phyloP scores from a whole-genome alignment of 345 rosid genomes.

The Clausena lansium region DNA sequence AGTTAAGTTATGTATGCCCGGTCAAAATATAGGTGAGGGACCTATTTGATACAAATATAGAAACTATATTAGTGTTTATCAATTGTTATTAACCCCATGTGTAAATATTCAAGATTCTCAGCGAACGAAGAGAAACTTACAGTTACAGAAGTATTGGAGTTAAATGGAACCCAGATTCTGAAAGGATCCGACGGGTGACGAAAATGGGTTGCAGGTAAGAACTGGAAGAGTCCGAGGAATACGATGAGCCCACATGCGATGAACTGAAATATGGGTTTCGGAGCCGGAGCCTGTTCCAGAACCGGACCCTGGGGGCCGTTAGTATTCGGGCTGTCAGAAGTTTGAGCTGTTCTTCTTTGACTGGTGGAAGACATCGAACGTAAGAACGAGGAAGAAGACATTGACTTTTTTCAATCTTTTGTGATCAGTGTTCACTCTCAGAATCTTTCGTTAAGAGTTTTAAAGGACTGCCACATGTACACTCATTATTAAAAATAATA shows the following conservation, averaged over 20 bases:
- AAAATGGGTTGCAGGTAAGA: conserved; percentile 44
- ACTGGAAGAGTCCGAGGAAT: conserved; percentile 32
- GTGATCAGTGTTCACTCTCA: no score
- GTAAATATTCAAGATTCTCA: no score
- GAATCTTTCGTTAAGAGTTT: no score
- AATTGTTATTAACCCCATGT: no score
- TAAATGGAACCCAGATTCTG: conserved; percentile 36
- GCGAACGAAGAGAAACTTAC: conserved; percentile 21
- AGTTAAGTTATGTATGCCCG: no score
- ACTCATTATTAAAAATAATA: no score
- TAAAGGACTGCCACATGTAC: no score
- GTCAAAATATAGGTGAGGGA: no score
- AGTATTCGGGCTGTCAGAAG: not conserved
- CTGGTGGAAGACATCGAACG: conserved; percentile 9
- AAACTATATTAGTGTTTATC: no score
- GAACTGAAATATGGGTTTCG: conserved; percentile 19
- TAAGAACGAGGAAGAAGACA: conserved; percentile 22
- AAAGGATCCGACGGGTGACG: conserved; percentile 37
- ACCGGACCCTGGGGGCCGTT: not conserved
- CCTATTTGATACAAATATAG: no score
- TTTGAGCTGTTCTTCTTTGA: conserved; percentile 18
- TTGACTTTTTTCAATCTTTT: not conserved
- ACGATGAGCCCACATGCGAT: conserved; percentile 30
- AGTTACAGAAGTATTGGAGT: conserved; percentile 8
- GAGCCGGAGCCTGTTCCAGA: conserved; percentile 21